Conservation (phyloP, 257 asterid genomes). For the Penstemon newberryi region DNA sequence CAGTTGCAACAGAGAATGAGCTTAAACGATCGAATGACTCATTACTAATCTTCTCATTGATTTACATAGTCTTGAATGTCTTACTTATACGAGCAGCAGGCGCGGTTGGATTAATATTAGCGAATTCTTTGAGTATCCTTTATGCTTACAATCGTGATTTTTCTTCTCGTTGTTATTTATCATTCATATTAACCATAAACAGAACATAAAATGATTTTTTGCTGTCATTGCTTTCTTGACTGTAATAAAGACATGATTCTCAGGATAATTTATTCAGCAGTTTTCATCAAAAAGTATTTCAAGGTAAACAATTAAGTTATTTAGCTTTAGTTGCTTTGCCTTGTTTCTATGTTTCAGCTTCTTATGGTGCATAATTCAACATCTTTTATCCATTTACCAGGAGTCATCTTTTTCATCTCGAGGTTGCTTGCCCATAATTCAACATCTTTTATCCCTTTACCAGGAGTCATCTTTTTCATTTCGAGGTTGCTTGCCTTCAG, state of each 20-base stretch:
- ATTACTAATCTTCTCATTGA: conserved; percentile 68
- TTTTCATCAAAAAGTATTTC: conserved; percentile 76
- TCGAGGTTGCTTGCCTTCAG: conserved; percentile 74
- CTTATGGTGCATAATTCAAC: neutral
- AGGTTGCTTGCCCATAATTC: conserved; percentile 62
- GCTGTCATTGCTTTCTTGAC: conserved; percentile 52
- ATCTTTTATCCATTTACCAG: too few species aligned
- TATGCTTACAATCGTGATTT: neutral
- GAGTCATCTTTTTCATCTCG: conserved; percentile 29
- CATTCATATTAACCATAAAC: neutral
- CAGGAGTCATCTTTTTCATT: conserved; percentile 87
- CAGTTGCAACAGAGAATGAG: conserved; percentile 82
- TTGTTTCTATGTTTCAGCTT: conserved; percentile 13
- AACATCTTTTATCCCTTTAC: conserved; percentile 12
- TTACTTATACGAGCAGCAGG: conserved; percentile 79
- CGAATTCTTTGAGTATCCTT: conserved; percentile 98
- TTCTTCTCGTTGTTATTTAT: conserved; percentile 15
- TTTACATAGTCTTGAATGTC: conserved; percentile 70
- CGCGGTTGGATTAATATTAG: conserved; percentile 81
- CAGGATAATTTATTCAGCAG: conserved; percentile 75
- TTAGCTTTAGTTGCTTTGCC: neutral
- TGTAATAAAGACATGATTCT: conserved; percentile 68
- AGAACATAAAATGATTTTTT: neutral
- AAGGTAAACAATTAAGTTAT: conserved; percentile 48
- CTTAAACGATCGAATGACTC: conserved; percentile 79